Base-by-base conservation (phyloP, 371 early-diverging fungal genomes). In the Zychaea mexicana region DNA sequence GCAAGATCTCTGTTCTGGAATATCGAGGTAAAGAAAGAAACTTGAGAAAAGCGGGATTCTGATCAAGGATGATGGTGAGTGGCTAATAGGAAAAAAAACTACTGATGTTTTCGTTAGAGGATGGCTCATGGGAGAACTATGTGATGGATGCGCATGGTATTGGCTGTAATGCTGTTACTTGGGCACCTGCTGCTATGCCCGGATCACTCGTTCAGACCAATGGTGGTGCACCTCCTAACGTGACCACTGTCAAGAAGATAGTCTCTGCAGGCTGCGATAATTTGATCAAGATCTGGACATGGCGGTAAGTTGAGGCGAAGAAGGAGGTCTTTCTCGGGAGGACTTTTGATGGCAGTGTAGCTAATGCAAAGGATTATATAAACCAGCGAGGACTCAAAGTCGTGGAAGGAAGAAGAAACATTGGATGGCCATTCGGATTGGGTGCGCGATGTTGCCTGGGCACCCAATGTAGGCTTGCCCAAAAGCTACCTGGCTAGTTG, bases 381-480 rank as follows among this genome's bases (percentile, higher is more conserved):
- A 31, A 39, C 12, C n/a, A 91, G 89, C 32, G 93, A 94, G 53
- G 93, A 92, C 32, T 72, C 78, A 24, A 88, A 90, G 68, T 73
- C 82, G 2, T 92, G 90, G 87, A 88, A 87, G 75, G 84, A 90
- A 81, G 94, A 94, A 60, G 86, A 87, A 15, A 84, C 84, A 8
- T 86, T 98, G 47, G 92, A 93, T 57, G 96, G 94, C 0, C 99
- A 98, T 76, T 84, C 89, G 21, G 98, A 98, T 75, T 98, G 99
- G 99, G 97, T 98, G n/a, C 88, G 99, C 21, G 99, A 98, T 77
- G 94, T 98, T 49, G 92, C 96, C 21, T 98, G 92, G 86, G 98
- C 98, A 30, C 99, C 99, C 26, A 95, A 89, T 73, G 88, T 95
- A 64, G 99, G 99, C 6, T 85, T 97, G 6, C 90, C 95, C 36